phyloP scores from a whole-genome alignment of 768 basidiomycete species.

The Russula foetens region DNA sequence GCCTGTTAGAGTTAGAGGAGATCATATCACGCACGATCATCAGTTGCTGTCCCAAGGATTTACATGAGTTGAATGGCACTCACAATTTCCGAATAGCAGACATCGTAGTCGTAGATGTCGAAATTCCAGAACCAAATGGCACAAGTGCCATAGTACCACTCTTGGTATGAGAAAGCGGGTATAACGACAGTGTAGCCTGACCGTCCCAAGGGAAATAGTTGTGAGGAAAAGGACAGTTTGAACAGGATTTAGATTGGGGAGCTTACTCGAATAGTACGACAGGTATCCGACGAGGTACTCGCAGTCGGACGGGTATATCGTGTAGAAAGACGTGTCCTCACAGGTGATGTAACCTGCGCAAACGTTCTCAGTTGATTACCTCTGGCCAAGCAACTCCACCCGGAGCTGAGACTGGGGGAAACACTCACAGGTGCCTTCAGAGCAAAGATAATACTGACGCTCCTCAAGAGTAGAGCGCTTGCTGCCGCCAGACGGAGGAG shows the following conservation, averaged over 20 bases:
- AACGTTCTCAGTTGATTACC: not conserved
- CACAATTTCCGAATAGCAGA: not conserved
- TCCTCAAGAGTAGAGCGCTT: not conserved
- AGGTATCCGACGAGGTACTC: not conserved
- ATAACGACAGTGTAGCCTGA: not conserved
- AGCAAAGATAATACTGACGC: not conserved
- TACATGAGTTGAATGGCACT: not conserved
- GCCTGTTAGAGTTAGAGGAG: not conserved
- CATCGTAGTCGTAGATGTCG: not conserved
- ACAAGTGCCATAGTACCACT: not conserved
- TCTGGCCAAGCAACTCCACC: not conserved
- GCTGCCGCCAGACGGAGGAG: no score
- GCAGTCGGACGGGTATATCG: not conserved
- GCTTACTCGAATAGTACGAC: not conserved
- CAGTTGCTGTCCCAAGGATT: not conserved
- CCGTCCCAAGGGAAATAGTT: not conserved
- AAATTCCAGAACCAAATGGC: not conserved
- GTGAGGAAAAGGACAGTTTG: not conserved
- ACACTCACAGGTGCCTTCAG: not conserved
- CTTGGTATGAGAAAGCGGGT: no score
- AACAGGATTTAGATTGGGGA: no score
- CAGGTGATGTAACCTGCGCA: not conserved
- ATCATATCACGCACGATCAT: not conserved
- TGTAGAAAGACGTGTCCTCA: not conserved
- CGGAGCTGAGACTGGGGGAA: no score